These are phyloP conservation scores for Tubosaeta sp. DNA, from an alignment of 768 basidiomycete species.

Conservation along the genomic window DNA sequence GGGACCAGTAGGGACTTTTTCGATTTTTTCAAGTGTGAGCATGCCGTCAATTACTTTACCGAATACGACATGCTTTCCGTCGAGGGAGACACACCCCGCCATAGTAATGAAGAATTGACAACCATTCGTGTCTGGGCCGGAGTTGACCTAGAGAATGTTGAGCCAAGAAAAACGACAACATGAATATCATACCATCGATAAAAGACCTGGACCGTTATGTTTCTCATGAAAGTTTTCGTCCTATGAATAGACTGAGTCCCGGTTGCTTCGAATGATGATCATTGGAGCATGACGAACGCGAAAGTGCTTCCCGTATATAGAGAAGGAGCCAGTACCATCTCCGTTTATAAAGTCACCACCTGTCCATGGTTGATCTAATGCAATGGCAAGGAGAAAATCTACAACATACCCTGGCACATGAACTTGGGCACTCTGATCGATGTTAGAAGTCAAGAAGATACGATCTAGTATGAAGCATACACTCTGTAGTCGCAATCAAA, in stretches of 20 bases:
- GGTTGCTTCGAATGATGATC: not conserved
- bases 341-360: constrained; percentile 93
- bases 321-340: constrained; percentile 94
- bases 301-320: constrained; percentile 95
- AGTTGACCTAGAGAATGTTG: constrained; percentile 69
- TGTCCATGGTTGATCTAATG: constrained; percentile 23
- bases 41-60: constrained; percentile 89
- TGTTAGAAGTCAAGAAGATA: constrained; percentile 3
- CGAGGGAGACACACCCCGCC: constrained; percentile 90
- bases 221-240: constrained; percentile 96
- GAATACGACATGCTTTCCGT: constrained; percentile 93
- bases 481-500: constrained; percentile 47
- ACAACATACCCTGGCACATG: constrained; percentile 81
- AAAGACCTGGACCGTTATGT: constrained; percentile 77
- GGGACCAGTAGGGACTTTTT: constrained; percentile 88
- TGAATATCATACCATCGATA: constrained; percentile 72
- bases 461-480: constrained; percentile 38
- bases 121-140: constrained; percentile 90
- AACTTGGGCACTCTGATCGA: constrained; percentile 74
- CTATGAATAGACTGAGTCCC: constrained; percentile 33
- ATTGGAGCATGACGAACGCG: constrained; percentile 47
- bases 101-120: constrained; percentile 99
- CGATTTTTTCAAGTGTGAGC: constrained; percentile 93
- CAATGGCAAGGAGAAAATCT: not conserved
- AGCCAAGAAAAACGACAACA: not conserved